Evolutionary conservation across 2,329 filamentous ascomycete genomes (phyloP).

Genomic region (Gliomastix tumulicola): DNA sequence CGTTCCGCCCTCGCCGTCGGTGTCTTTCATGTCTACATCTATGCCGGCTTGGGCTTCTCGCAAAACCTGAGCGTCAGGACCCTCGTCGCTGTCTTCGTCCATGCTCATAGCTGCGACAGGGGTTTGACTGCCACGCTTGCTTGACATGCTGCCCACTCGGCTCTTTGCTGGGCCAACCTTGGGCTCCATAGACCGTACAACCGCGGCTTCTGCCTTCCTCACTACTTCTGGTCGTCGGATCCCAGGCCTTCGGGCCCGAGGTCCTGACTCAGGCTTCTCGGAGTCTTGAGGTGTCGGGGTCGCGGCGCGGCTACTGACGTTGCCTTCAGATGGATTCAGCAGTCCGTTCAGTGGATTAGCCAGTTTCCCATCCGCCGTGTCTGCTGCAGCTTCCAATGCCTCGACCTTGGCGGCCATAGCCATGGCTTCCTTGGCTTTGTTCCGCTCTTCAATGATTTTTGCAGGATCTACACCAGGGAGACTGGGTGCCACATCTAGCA

Average conservation of each 20-base stretch:
- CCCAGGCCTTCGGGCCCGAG: conserved; percentile 31
- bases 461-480: conserved; percentile 45
- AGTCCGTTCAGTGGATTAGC: conserved; percentile 28
- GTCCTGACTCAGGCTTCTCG: conserved; percentile 33
- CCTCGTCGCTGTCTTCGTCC: conserved; percentile 16
- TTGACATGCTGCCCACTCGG: conserved; percentile 42
- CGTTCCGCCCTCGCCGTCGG: conserved; percentile 14
- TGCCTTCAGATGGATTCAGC: conserved; percentile 32
- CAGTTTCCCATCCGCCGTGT: conserved; percentile 18
- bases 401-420: conserved; percentile 25
- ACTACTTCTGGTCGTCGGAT: conserved; percentile 51
- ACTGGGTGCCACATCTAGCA: conserved; percentile 56
- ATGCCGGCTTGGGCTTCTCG: conserved; percentile 23
- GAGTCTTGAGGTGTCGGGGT: conserved; percentile 25
- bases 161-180: conserved; percentile 38
- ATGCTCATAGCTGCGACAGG: conserved; percentile 27
- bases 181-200: conserved; percentile 41
- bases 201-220: conserved; percentile 54
- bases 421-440: conserved; percentile 28
- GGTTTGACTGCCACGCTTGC: conserved; percentile 33
- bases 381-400: conserved; percentile 20
- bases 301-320: conserved; percentile 25
- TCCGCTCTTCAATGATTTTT: conserved; percentile 37
- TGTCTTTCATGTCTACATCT: conserved; percentile 37
- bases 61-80: conserved; percentile 29